Evolutionary conservation across 2,329 filamentous ascomycete genomes (phyloP), one percentile per base, ranked within the genome.

Genomic region (Parascedosporium putredinis): DNA sequence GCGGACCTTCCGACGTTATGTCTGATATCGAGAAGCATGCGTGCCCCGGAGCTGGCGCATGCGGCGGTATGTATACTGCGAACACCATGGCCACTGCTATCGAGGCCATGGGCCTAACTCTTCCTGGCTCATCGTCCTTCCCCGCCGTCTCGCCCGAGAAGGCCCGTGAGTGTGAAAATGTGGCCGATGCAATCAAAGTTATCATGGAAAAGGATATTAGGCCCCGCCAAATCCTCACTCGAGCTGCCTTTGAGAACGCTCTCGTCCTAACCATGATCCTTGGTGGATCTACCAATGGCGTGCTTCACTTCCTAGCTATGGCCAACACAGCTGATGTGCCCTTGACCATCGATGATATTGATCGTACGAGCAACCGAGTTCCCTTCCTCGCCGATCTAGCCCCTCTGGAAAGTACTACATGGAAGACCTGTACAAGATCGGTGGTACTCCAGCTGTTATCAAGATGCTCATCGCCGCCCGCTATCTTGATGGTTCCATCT

Each of bases 21-120:
- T 79, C 84, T 24, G 91, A 96, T 62, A 80, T 95, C 45, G 86
- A 90, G 68, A 73, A 72, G 54, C 77, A 93, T 59, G 83, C 88
- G 2, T 95, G 89, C 63, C 68, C 68, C 42, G 69, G 69, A 29
- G 63, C 66, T 36, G 86, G 86, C 34, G 86, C 85, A 29, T 90
- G 86, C 55, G 85, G 84, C 55, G 86, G 86, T 57, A 90, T 95
- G 89, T 95, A 89, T 69, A 95, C 89, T 1, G 89, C 89, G 55
- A 95, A 95, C 68, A 95, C 88, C 22, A 91, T 95, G 87, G 86
- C 88, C 3, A 91, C 86, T 0, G 87, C 86, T 12, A 88, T 95
- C 55, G 88, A 95, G 70, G 87, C 86, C 38, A 88, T 95, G 76
- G 89, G 89, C 24, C 73, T 95, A 25, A 82, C 82, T 0, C 73